Base-by-base conservation (phyloP, 495 filamentous ascomycete genomes). In the Podospora bellae-mahoneyi region DNA sequence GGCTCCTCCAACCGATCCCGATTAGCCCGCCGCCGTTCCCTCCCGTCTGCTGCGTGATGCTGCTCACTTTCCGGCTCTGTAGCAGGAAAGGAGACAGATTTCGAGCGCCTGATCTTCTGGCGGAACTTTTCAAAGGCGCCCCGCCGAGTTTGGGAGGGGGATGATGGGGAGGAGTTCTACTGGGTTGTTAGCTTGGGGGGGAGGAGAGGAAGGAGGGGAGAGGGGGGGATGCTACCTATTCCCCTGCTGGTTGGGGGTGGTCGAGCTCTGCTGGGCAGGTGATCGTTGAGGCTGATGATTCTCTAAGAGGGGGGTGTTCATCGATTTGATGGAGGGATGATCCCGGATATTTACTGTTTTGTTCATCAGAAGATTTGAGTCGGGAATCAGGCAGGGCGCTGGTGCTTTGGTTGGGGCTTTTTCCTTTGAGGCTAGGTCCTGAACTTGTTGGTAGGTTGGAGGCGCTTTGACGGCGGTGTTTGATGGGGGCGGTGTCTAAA, bases 1-100 rank as follows among this genome's bases (percentile, higher is more conserved):
- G 62, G 27, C 26, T 71, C 64, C 0, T 57, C 60, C n/a, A 65
- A 60, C 30, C 70, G 55, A 28, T 72, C 70, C 15, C 70, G 70
- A 26, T 63, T 66, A 7, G 39, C 53, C n/a, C 57, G 64, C 4
- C 70, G 67, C 4, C 72, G 69, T n/a, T 57, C 64, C 57, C 54
- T 64, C 0, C 28, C 58, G 28, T 64, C 56, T 16, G 20, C 20
- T 23, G 20, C 20, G 20, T 23, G 20, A 23, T 19, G 64, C n/a
- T n/a, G 34, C 6, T 26, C 5, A 5, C n/a, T 48, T 13, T 69
- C 65, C 20, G 20, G 20, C 20, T 23, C 20, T 23, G n/a, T 18
- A n/a, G 34, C 32, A 18, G 48, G 15, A 27, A 62, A 27, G n/a
- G 67, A 69, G 9, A 69, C 54, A n/a, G 71, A 71, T 34, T 71